Base-by-base conservation (phyloP, 1,284 basidiomycete species). In the Porogramme epimiltina region DNA sequence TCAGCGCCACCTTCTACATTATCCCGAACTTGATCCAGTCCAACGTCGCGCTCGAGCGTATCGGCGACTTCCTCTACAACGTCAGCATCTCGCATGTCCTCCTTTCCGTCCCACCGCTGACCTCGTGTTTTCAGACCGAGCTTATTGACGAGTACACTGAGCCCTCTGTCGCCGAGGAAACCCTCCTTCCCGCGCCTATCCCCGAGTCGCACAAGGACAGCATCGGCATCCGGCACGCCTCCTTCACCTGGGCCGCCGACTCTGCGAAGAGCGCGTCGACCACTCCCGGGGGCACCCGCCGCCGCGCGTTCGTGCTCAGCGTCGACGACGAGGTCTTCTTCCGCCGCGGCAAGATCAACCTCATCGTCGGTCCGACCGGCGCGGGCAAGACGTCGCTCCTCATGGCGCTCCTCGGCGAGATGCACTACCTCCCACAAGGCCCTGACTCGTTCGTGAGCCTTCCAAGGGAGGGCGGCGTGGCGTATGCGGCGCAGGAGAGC, bases 401-500 rank as follows among this genome's bases (percentile, higher is more conserved):
- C 13, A 78, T 83, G 75, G 83, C 82, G 2, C 66, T 85, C 16
- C 70, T 84, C 2, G 82, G 79, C n/a, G 80, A 85, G 61, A 79
- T 86, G 82, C 82, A 86, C 59, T 84, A 80, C 59, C 66, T 78
- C 16, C 76, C 81, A 4, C 65, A 71, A 8, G 73, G 74, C 5
- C 72, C 78, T 11, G 77, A 77, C 31, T 81, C 85, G 0, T 87
- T 82, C 74, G 85, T 77, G 66, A 82, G 80, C 53, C 75, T 91
- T 6, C 87, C 88, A n/a, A 76, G 87, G 8, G 68, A 72, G 2
- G 77, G 79, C 11, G 87, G 88, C 5, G 79, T 91, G 4, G 82
- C 85, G 0, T 91, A 88, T 67, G 85, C 87, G 4, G 84, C 87
- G 1, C 89, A 92, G 65, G 87, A 90, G 61, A 83, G 85, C 1